Percentiles rank a stretch among this genome's conserved stretches.
Conservation (phyloP, 1,284 basidiomycete species). For the Ustilago crameri region DNA sequence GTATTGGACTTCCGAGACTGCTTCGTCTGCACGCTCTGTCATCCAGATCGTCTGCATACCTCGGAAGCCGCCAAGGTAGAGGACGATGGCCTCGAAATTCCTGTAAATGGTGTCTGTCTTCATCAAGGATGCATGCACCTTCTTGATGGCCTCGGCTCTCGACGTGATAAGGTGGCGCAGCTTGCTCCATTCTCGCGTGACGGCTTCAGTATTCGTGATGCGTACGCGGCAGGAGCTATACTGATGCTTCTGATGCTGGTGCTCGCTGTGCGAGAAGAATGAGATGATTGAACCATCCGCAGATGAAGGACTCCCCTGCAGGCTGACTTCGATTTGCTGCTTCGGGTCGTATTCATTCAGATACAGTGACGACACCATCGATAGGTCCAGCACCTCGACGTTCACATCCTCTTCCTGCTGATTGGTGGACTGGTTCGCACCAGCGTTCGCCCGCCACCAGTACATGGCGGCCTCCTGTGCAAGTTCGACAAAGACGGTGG, state of each 20-base stretch:
- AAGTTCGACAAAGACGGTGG: slow-evolving; percentile 49
- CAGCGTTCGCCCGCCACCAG: slow-evolving; percentile 32
- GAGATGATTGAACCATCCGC: slow-evolving; percentile 36
- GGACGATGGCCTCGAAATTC: slow-evolving; percentile 48
- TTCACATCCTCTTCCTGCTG: slow-evolving; percentile 29
- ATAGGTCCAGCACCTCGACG: slow-evolving; percentile 42
- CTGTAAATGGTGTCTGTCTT: slow-evolving; percentile 36
- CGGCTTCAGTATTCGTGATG: slow-evolving; percentile 1
- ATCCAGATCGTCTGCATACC: slow-evolving; percentile 51
- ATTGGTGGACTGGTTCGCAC: background rate
- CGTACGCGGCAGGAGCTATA: slow-evolving; percentile 44
- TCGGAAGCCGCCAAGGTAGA: slow-evolving; percentile 40
- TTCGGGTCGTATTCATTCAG: slow-evolving; percentile 28
- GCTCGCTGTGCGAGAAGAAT: slow-evolving; percentile 45
- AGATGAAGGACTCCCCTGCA: slow-evolving; percentile 31
- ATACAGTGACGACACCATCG: slow-evolving; percentile 47
- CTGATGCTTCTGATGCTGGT: slow-evolving; percentile 41
- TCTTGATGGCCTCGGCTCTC: slow-evolving; percentile 14
- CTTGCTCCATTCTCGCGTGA: slow-evolving; percentile 25
- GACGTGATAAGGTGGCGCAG: slow-evolving; percentile 33
- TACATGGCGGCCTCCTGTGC: slow-evolving; percentile 47
- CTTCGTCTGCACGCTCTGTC: slow-evolving; percentile 38
- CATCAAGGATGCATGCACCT: slow-evolving; percentile 19
- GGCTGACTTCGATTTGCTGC: slow-evolving; percentile 36
- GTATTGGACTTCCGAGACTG: slow-evolving; percentile 35